Base-by-base conservation (phyloP, 768 basidiomycete genomes). In the Mrakia blollopis region DNA sequence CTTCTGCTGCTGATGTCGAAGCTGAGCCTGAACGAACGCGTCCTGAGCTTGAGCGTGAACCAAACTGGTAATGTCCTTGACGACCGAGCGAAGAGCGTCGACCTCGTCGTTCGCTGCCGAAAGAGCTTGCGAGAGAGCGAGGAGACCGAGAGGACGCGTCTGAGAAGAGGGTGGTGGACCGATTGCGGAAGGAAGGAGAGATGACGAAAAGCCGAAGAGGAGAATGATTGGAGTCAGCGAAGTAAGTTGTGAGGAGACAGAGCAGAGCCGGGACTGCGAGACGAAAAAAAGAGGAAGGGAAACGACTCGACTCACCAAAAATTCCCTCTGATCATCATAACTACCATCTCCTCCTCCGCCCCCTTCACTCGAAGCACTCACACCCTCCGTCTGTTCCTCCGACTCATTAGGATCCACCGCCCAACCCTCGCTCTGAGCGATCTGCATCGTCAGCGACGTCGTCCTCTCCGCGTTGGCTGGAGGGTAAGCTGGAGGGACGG, bases 61-160 rank as follows among this genome's bases (percentile, higher is more conserved):
- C 9, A 76, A 18, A 1, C 54, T 68, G n/a, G 69, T 76, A 1
- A 69, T 41, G 50, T 76, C 75, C 37, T 60, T 52, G 23, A 76
- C 75, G 25, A 57, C 69, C 0, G 75, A 47, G 13, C 69, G 75
- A 13, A 76, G 68, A 13, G 57, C 52, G 32, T 69, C 75, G 41
- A 76, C 75, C 30, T 76, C 75, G 67, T 76, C 75, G 41, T 71
- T 71, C 13, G 75, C 75, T 2, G 75, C 75, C 11, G 54, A 39
- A 25, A 76, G 41, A 25, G 75, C 75, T 68, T 76, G 75, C 0
- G 68, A 71, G 0, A 76, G 41, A 2, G 75, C 75, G n/a, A 76
- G 68, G 8, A 76, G 68, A 25, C 75, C 75, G 37, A 76, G 75
- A 10, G 75, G 75, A 9, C 68, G 67, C 7, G 67, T 75, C 74